Percentiles rank a stretch among this genome's conserved stretches.
Evolutionary conservation across 805 yeast species (phyloP).

Genomic region (Lipomyces spencermartinsiae): DNA sequence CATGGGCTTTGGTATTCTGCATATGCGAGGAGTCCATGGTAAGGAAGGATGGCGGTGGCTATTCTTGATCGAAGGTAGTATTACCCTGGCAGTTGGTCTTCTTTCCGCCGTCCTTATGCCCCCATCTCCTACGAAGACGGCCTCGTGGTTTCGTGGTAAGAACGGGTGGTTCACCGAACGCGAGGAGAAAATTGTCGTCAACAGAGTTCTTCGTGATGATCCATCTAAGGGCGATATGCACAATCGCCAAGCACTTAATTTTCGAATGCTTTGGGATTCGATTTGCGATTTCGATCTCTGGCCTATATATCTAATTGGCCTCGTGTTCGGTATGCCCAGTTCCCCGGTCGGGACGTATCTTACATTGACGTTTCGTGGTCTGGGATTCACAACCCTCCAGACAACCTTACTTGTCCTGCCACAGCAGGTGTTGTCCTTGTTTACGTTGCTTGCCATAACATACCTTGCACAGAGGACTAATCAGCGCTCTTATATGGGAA

Average conservation of each 20-base stretch:
- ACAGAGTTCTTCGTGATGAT: conserved; percentile 65
- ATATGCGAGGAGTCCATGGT: conserved; percentile 54
- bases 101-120: conserved; percentile 58
- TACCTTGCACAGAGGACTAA: conserved; percentile 33
- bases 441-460: conserved; percentile 47
- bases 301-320: conserved; percentile 60
- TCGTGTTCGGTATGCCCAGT: conserved; percentile 51
- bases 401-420: conserved; percentile 63
- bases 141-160: conserved; percentile 32
- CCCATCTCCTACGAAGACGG: conserved; percentile 46
- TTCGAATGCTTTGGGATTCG: conserved; percentile 48
- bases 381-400: conserved; percentile 61
- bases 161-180: conserved; percentile 60
- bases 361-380: conserved; percentile 54
- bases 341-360: conserved; percentile 53
- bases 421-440: conserved; percentile 41
- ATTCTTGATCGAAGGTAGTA: conserved; percentile 60
- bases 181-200: conserved; percentile 64
- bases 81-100: conserved; percentile 62
- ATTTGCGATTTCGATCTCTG: conserved; percentile 59
- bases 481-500: conserved; percentile 11
- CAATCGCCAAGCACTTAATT: conserved; percentile 60
- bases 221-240: conserved; percentile 70
- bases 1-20: conserved; percentile 60
- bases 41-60: conserved; percentile 69